phyloP scores from a whole-genome alignment of 805 yeast species.

The Nematodospora valgi region DNA sequence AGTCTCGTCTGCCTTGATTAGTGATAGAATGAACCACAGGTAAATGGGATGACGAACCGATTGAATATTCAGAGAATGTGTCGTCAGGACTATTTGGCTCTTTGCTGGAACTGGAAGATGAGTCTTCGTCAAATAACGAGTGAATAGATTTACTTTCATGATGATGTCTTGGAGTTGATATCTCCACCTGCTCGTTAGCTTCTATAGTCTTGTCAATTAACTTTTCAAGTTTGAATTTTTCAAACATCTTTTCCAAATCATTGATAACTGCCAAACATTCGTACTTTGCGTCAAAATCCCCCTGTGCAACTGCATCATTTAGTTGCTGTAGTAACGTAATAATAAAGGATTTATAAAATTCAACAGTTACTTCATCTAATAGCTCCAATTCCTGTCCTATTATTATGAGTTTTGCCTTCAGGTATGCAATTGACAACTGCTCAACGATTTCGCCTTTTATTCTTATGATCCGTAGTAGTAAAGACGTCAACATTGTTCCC shows the following conservation, averaged over 20 bases:
- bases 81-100: conserved; percentile 12
- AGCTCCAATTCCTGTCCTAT: conserved; percentile 61
- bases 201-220: conserved; percentile 18
- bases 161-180: too few species aligned
- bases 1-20: not conserved
- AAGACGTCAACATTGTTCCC: conserved; percentile 47
- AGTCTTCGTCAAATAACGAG: conserved; percentile 1
- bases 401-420: conserved; percentile 60
- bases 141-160: not conserved
- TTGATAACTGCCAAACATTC: conserved; percentile 65
- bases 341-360: conserved; percentile 56
- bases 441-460: conserved; percentile 51
- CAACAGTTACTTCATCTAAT: conserved; percentile 32
- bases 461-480: conserved; percentile 43
- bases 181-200: conserved; percentile 12
- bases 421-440: conserved; percentile 54
- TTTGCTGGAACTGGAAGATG: conserved; percentile 6
- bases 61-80: conserved; percentile 22
- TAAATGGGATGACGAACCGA: conserved; percentile 22
- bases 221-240: conserved; percentile 41
- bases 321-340: conserved; percentile 55
- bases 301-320: conserved; percentile 48
- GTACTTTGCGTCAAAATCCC: conserved; percentile 56
- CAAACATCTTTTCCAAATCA: conserved; percentile 75
- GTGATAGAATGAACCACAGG: conserved; percentile 42